A percentile compares a stretch with the other conserved stretches of the same genome.
These are phyloP conservation scores for Arthrobotrys entomopaga DNA, from an alignment of 2,329 filamentous ascomycete genomes.

Conservation along the genomic window DNA sequence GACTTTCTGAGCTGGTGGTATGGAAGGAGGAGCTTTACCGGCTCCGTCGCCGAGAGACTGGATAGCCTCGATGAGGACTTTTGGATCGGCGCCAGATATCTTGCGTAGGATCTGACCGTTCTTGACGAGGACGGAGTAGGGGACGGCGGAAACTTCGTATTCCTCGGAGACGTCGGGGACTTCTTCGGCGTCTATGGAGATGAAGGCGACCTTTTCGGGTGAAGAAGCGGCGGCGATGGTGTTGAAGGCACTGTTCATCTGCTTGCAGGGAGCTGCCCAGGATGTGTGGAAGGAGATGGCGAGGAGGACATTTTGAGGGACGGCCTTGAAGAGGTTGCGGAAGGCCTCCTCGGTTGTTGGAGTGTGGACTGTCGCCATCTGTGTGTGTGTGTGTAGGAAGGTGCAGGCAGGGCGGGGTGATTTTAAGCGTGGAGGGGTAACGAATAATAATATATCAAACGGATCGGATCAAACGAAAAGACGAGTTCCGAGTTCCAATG, in stretches of 20 bases:
- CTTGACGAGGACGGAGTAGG: slow-evolving; percentile 85
- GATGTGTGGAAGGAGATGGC: slow-evolving; percentile 95
- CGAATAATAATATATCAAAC: slow-evolving; percentile 8
- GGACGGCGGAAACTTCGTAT: slow-evolving; percentile 94
- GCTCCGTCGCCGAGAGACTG: slow-evolving; percentile 75
- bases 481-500: no score
- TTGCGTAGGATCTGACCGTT: slow-evolving; percentile 80
- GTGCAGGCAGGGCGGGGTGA: slow-evolving; percentile 11
- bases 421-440: slow-evolving; percentile 35
- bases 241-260: slow-evolving; percentile 71
- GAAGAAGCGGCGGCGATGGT: slow-evolving; percentile 34
- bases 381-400: background rate
- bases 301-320: slow-evolving; percentile 77
- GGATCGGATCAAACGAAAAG: slow-evolving; percentile 3
- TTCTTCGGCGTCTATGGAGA: slow-evolving; percentile 93
- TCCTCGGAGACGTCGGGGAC: slow-evolving; percentile 88
- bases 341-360: slow-evolving; percentile 80
- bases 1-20: slow-evolving; percentile 59
- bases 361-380: slow-evolving; percentile 80
- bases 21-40: slow-evolving; percentile 61
- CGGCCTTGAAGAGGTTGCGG: slow-evolving; percentile 72
- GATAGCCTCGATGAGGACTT: slow-evolving; percentile 84
- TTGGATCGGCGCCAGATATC: slow-evolving; percentile 87
- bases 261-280: slow-evolving; percentile 94
- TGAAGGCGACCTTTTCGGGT: slow-evolving; percentile 75